These are phyloP conservation scores for Pseudocercospora eumusae DNA, from an alignment of 2,329 filamentous ascomycete genomes.

Conservation along the genomic window DNA sequence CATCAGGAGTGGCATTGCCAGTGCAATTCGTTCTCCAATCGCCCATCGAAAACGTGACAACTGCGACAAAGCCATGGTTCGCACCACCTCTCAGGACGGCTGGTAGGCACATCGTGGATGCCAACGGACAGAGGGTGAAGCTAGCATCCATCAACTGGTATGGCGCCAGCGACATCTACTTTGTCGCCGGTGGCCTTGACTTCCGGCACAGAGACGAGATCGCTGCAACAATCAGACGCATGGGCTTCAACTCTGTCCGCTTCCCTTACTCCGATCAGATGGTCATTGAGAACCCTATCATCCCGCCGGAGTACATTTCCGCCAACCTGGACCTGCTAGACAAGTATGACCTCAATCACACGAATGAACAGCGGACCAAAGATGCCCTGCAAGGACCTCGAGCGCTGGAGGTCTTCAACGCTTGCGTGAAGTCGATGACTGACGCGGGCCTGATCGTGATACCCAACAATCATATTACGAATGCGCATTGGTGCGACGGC, in stretches of 20 bases:
- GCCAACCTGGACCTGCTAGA: conserved; percentile 62
- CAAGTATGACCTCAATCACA: conserved; percentile 23
- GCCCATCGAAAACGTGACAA: conserved; percentile 19
- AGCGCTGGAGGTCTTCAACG: conserved; percentile 63
- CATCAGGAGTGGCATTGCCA: conserved; percentile 27
- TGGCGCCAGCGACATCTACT: conserved; percentile 67
- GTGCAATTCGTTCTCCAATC: conserved; percentile 21
- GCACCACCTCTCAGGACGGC: conserved; percentile 60
- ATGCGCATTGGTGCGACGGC: conserved; percentile 68
- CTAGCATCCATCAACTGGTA: conserved; percentile 71
- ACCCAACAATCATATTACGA: conserved; percentile 71
- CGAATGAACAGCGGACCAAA: conserved; percentile 14
- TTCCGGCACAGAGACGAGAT: conserved; percentile 63
- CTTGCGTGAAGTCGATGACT: conserved; percentile 60
- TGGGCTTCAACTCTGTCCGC: conserved; percentile 71
- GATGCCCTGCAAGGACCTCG: conserved; percentile 43
- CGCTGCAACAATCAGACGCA: conserved; percentile 58
- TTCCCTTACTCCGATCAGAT: conserved; percentile 70
- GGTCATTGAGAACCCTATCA: conserved; percentile 60
- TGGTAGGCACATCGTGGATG: conserved; percentile 64
- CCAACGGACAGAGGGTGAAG: conserved; percentile 59
- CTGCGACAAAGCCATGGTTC: conserved; percentile 41
- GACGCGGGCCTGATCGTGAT: conserved; percentile 65
- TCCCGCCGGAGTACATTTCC: conserved; percentile 54
- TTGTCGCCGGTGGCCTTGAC: conserved; percentile 65